These are phyloP conservation scores for Mycena galopus DNA, from an alignment of 768 basidiomycete genomes.

Conservation along the genomic window DNA sequence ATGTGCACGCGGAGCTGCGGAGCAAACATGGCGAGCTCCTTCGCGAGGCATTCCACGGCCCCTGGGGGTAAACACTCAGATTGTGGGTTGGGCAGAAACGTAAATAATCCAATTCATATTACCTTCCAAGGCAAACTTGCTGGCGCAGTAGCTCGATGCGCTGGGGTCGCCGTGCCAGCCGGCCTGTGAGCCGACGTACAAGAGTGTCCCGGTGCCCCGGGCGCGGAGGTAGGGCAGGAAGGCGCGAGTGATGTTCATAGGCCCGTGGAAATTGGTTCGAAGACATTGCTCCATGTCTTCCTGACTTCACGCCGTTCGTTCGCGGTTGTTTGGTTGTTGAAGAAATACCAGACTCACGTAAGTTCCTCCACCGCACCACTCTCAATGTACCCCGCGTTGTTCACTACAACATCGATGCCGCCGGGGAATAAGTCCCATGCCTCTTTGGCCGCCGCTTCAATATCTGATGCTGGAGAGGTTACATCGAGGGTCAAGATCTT, in stretches of 20 bases:
- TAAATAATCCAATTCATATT: neutral
- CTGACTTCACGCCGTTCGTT: neutral
- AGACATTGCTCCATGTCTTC: neutral
- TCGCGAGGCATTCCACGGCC: neutral
- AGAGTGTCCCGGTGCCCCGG: neutral
- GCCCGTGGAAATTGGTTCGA: neutral
- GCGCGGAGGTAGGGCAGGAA: neutral
- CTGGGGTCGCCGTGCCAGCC: neutral
- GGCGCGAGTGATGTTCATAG: neutral
- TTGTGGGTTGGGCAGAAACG: too few relatives aligned
- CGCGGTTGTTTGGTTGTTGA: too few relatives aligned
- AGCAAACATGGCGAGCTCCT: neutral
- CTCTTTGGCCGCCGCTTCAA: neutral
- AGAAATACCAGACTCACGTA: neutral
- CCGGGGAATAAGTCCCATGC: neutral
- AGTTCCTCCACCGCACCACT: neutral
- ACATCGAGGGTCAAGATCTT: neutral
- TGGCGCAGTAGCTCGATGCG: neutral
- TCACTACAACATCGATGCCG: neutral
- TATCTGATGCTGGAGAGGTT: neutral
- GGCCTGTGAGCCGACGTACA: neutral
- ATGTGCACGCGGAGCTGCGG: neutral
- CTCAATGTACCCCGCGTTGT: neutral
- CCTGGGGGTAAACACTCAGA: neutral
- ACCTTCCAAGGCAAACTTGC: neutral